Percentiles rank a stretch among this genome's conserved stretches.
These are phyloP conservation scores for Monilinia polystroma DNA, from an alignment of 2,329 filamentous ascomycete species.

Conservation along the genomic window DNA sequence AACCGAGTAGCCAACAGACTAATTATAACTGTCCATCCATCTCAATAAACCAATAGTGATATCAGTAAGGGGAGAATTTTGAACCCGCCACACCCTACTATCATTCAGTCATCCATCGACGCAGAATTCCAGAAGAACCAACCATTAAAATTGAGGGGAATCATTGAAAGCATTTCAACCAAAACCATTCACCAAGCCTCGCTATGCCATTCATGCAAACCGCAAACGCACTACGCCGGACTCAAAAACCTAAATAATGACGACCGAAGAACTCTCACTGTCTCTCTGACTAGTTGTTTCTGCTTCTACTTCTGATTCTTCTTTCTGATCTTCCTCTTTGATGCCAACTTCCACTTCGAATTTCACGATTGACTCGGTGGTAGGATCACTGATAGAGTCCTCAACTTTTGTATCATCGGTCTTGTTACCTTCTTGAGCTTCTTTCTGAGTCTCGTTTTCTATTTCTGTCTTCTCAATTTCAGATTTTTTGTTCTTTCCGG, in stretches of 20 bases:
- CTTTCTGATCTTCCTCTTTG: background rate
- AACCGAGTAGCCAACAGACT: background rate
- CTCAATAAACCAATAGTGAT: background rate
- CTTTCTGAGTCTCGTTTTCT: background rate
- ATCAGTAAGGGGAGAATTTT: background rate
- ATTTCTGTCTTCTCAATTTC: background rate
- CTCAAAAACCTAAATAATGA: conserved; percentile 6
- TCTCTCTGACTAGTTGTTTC: background rate
- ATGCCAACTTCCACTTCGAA: background rate
- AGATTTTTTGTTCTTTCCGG: background rate
- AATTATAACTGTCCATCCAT: background rate
- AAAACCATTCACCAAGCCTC: background rate
- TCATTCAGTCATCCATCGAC: background rate
- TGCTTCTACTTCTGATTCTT: background rate
- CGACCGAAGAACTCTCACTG: conserved; percentile 19
- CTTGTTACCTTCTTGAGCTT: background rate
- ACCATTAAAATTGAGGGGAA: conserved; percentile 3
- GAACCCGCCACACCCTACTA: background rate
- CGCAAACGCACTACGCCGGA: background rate
- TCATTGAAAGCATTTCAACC: background rate
- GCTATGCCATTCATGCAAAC: background rate
- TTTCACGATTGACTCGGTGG: background rate
- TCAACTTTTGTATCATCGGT: background rate
- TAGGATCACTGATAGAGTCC: background rate
- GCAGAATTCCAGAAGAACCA: background rate